Evolutionary conservation across 345 rosid species (phyloP).

Genomic region (Noccaea caerulescens): DNA sequence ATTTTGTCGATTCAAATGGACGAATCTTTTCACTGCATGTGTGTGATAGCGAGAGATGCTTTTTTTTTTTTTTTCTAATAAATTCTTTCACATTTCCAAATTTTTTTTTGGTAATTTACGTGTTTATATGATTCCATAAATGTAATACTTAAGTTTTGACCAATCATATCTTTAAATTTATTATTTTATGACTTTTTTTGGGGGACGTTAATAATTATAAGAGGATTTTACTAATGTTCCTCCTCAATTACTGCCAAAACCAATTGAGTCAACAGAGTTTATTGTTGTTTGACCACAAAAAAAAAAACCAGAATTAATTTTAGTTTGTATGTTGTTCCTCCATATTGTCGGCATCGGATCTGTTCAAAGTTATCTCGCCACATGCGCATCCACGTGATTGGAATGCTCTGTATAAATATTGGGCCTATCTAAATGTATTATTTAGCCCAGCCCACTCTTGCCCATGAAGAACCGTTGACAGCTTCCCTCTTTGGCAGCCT

Average conservation of each 20-base stretch:
- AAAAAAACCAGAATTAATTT: no score
- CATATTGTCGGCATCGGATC: slow-evolving; percentile 26
- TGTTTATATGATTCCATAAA: slow-evolving; percentile 2
- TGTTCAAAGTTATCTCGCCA: slow-evolving; percentile 17
- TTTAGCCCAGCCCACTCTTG: not conserved
- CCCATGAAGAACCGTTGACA: not conserved
- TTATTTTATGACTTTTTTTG: not conserved
- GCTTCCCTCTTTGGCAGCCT: not conserved
- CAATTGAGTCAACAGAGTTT: no score
- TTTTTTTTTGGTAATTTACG: no score
- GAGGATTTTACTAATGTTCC: slow-evolving; percentile 26
- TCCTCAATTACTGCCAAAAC: slow-evolving; percentile 7
- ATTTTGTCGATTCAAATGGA: not conserved
- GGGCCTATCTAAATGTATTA: slow-evolving; percentile 15
- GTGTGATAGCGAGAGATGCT: not conserved
- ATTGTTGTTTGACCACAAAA: no score
- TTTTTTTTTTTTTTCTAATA: no score
- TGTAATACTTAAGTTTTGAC: not conserved
- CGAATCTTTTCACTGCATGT: slow-evolving; percentile 32
- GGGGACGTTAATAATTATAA: not conserved
- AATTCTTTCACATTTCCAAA: no score
- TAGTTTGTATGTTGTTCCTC: not conserved
- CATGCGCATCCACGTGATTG: slow-evolving; percentile 18
- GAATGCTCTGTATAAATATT: not conserved
- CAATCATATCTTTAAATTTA: not conserved